Base-by-base conservation (phyloP, 805 yeast species). In the Candida yuanshanica region DNA sequence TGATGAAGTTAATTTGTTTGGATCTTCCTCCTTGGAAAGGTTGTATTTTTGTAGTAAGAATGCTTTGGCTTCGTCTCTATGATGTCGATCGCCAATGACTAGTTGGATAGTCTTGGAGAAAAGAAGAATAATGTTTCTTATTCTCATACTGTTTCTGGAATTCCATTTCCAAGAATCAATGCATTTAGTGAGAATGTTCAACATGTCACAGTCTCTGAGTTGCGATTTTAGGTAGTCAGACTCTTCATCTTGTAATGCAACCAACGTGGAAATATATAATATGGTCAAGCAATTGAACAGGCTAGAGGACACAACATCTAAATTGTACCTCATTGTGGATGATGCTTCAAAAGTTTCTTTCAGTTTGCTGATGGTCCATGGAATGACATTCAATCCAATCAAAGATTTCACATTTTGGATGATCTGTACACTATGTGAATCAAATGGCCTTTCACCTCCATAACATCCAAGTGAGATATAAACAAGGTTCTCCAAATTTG, bases 111-210 rank as follows among this genome's bases (percentile, higher is more conserved):
- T 55, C 46, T 81, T 81, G 62, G 79, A 74, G 1, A 77, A 46
- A 1, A 84, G 47, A 13, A 70, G 51, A 1, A 83, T 63, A 2
- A 83, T 64, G 49, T 79, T 75, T 51, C 93, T 64, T 11, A 81
- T 63, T 46, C 81, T 69, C 64, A 73, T 61, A 18, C 65, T 52
- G 10, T 58, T 42, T 35, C 65, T 55, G 38, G 70, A 63, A 33
- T 57, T 59, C 81, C 85, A 79, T 49, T 85, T 72, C 86, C 91
- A 82, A 34, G 70, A 64, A 46, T 82, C 90, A 8, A 84, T 68
- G 37, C 74, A 69, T 31, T 64, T 59, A 2, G 77, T 61, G 7
- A 85, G 46, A 13, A 57, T 57, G 2, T 65, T 45, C 29, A 85
- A 47, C 1, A 85, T 14, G 22, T 72, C 65, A 0, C 60, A 38